Evolutionary conservation across 2,329 filamentous ascomycete species (phyloP).

Genomic region (Graphilbum sp.): DNA sequence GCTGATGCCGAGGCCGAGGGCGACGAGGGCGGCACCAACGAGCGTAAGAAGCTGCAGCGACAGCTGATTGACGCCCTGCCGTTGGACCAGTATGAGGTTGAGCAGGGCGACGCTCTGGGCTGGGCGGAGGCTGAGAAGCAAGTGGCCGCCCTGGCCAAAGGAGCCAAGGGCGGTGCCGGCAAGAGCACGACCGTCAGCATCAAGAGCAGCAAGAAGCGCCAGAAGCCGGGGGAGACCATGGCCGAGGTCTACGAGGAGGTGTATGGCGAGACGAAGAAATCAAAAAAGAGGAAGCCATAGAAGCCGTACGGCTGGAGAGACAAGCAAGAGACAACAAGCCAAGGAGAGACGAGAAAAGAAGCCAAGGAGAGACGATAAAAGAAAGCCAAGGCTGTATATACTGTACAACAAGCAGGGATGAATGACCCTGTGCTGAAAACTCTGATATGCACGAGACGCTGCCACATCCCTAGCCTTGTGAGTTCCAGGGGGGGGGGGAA

Average conservation of each 20-base stretch:
- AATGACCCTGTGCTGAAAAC: too few species aligned
- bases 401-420: too few species aligned
- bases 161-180: slow-evolving; percentile 21
- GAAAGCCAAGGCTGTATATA: too few species aligned
- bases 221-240: slow-evolving; percentile 39
- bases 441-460: too few species aligned
- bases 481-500: too few species aligned
- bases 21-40: slow-evolving; percentile 59
- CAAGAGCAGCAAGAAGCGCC: slow-evolving; percentile 70
- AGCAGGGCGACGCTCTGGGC: slow-evolving; percentile 36
- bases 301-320: background rate
- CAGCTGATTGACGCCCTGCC: slow-evolving; percentile 83
- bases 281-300: slow-evolving; percentile 12
- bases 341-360: too few species aligned
- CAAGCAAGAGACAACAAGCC: background rate
- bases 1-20: slow-evolving; percentile 32
- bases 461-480: too few species aligned
- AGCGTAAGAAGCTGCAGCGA: slow-evolving; percentile 57
- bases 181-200: slow-evolving; percentile 56
- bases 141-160: slow-evolving; percentile 30
- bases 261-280: slow-evolving; percentile 34
- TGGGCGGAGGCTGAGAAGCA: slow-evolving; percentile 64
- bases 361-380: too few species aligned
- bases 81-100: slow-evolving; percentile 65
- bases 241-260: slow-evolving; percentile 46